phyloP scores from a whole-genome alignment of 2,329 filamentous ascomycete species.

The Trichoderma koningii region DNA sequence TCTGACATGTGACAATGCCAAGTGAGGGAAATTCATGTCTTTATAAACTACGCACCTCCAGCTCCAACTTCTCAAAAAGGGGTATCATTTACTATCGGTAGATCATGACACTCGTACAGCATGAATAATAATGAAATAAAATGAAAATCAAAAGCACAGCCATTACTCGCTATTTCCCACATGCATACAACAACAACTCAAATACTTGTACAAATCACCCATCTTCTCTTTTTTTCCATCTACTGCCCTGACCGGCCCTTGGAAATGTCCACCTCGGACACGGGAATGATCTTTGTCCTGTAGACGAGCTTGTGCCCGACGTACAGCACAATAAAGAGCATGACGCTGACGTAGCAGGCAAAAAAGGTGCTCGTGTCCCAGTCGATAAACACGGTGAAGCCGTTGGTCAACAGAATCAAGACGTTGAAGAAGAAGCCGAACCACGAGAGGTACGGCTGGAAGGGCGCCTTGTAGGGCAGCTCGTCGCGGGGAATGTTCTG shows the following conservation, averaged over 20 bases:
- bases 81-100: slow-evolving; percentile 28
- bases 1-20: slow-evolving; percentile 17
- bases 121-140: neutral
- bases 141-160: slow-evolving; percentile 2
- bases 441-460: slow-evolving; percentile 65
- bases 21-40: too few relatives aligned
- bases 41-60: too few relatives aligned
- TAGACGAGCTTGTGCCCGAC: slow-evolving; percentile 59
- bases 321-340: slow-evolving; percentile 63
- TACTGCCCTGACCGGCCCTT: slow-evolving; percentile 19
- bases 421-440: slow-evolving; percentile 67
- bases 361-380: slow-evolving; percentile 66
- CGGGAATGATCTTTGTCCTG: slow-evolving; percentile 44
- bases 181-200: neutral
- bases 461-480: slow-evolving; percentile 62
- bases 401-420: slow-evolving; percentile 67
- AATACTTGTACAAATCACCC: neutral
- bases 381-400: slow-evolving; percentile 67
- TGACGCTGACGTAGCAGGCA: slow-evolving; percentile 63
- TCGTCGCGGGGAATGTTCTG: slow-evolving; percentile 59
- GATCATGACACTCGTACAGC: slow-evolving; percentile 26
- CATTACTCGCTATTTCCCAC: slow-evolving; percentile 6
- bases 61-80: neutral
- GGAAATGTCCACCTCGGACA: slow-evolving; percentile 42
- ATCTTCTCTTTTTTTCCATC: too few relatives aligned